Conservation (phyloP, 345 rosid species). For the Alliaria petiolata region DNA sequence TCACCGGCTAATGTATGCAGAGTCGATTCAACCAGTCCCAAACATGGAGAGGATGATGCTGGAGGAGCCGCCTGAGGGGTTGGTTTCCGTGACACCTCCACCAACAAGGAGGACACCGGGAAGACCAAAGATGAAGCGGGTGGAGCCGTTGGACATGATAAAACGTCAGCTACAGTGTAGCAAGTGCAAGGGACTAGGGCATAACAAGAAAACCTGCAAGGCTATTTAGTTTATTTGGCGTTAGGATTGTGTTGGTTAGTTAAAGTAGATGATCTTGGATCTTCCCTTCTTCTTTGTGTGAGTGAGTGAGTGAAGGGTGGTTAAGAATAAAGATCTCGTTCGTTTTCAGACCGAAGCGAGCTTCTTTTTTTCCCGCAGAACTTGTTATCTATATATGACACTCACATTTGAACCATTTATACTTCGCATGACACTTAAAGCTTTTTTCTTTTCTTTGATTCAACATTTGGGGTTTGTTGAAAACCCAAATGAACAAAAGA, state of each 20-base stretch:
- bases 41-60: slow-evolving; percentile 55
- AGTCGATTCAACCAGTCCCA: slow-evolving; percentile 81
- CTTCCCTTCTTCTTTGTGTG: background rate
- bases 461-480: too few relatives aligned
- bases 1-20: slow-evolving; percentile 51
- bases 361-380: background rate
- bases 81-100: slow-evolving; percentile 74
- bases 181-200: slow-evolving; percentile 96
- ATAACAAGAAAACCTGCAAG: slow-evolving; percentile 92
- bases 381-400: slow-evolving; percentile 1
- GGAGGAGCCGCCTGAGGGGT: slow-evolving; percentile 38
- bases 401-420: background rate
- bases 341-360: background rate
- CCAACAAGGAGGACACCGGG: slow-evolving; percentile 83
- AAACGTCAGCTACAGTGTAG: slow-evolving; percentile 95
- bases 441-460: background rate
- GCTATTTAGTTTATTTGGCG: slow-evolving; percentile 14
- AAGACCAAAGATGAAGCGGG: slow-evolving; percentile 67
- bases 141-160: slow-evolving; percentile 55
- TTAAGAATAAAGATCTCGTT: slow-evolving; percentile 14
- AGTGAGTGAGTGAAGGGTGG: background rate
- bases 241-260: slow-evolving; percentile 21
- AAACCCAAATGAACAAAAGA: too few relatives aligned
- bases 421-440: background rate
- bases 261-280: slow-evolving; percentile 24